phyloP scores from a whole-genome alignment of 768 basidiomycete genomes.

The Boletus sensibilis region DNA sequence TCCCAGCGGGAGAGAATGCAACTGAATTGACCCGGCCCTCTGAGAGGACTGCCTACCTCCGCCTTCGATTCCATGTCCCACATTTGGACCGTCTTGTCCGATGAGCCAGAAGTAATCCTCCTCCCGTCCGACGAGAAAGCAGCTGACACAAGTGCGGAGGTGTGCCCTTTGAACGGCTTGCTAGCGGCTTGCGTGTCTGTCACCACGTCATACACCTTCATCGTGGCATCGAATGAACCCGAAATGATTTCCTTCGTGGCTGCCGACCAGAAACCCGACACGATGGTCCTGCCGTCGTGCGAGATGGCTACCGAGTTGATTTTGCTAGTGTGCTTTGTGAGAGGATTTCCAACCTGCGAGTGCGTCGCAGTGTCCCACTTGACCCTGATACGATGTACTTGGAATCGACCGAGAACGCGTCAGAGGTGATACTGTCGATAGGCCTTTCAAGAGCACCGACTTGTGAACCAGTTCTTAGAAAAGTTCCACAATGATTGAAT shows the following conservation, averaged over 20 bases:
- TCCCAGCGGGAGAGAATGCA: not conserved
- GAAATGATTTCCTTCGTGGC: not conserved
- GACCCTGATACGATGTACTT: not conserved
- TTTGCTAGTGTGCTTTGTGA: not conserved
- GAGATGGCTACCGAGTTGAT: not conserved
- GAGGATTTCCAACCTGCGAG: not conserved
- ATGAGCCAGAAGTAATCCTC: not conserved
- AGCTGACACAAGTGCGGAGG: not conserved
- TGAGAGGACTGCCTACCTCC: not conserved
- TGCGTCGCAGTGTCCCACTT: not conserved
- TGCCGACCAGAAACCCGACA: not conserved
- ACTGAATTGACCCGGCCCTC: not conserved
- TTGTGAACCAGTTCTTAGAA: no score
- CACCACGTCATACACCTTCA: no score
- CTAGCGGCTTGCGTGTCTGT: not conserved
- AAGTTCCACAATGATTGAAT: not conserved
- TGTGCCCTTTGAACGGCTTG: not conserved
- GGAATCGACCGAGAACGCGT: not conserved
- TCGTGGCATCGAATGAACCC: not conserved
- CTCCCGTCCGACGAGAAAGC: conserved; percentile 5
- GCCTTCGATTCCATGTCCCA: not conserved
- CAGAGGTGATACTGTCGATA: not conserved
- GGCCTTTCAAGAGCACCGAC: not conserved
- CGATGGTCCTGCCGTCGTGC: not conserved
- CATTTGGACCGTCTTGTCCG: conserved; percentile 1